phyloP scores from a whole-genome alignment of 2,329 filamentous ascomycete species.

The Aspergillus sp. region DNA sequence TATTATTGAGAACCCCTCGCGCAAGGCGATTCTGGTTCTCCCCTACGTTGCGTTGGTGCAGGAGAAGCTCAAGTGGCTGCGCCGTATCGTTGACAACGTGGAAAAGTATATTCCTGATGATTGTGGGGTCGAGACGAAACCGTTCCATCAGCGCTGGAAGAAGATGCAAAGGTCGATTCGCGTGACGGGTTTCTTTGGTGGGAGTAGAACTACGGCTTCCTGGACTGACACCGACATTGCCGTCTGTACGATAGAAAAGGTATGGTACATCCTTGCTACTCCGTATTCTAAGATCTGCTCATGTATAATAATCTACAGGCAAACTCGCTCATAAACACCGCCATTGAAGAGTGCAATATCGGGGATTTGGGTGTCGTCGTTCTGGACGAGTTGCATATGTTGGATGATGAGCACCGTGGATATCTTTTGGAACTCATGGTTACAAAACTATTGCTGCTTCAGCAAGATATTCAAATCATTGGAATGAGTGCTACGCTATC shows the following conservation, averaged over 20 bases:
- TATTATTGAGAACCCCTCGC: slow-evolving; percentile 57
- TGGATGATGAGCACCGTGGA: slow-evolving; percentile 70
- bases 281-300: neutral
- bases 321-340: slow-evolving; percentile 67
- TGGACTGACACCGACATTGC: slow-evolving; percentile 75
- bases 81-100: slow-evolving; percentile 60
- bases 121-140: slow-evolving; percentile 28
- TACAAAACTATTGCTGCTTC: slow-evolving; percentile 66
- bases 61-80: slow-evolving; percentile 72
- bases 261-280: slow-evolving; percentile 15
- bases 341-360: slow-evolving; percentile 66
- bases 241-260: slow-evolving; percentile 75
- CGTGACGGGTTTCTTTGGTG: slow-evolving; percentile 70
- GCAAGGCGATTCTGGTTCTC: slow-evolving; percentile 68
- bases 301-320: slow-evolving; percentile 45
- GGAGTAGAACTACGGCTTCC: slow-evolving; percentile 60
- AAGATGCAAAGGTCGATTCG: slow-evolving; percentile 57
- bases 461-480: slow-evolving; percentile 64
- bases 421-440: slow-evolving; percentile 71
- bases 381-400: slow-evolving; percentile 77
- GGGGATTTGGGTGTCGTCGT: slow-evolving; percentile 63
- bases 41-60: slow-evolving; percentile 77
- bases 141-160: slow-evolving; percentile 49
- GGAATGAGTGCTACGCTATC: slow-evolving; percentile 78
- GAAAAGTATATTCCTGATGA: slow-evolving; percentile 31